Evolutionary conservation across 768 basidiomycete genomes (phyloP).

Genomic region (Lentinula guzmanii): DNA sequence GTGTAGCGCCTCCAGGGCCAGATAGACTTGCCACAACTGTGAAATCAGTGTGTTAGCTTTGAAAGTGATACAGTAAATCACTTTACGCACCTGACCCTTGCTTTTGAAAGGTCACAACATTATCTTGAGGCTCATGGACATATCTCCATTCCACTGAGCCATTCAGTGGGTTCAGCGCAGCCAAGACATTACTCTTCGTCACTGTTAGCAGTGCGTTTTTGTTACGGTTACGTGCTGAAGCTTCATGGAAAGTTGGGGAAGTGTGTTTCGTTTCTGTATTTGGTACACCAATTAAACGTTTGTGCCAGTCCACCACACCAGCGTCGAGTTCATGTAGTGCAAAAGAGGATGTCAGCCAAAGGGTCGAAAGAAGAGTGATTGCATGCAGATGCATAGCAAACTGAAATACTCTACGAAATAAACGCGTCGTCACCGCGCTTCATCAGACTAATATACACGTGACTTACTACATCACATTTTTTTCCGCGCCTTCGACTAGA

Average conservation of each 20-base stretch:
- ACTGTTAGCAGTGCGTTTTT: conserved; percentile 56
- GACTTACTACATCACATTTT: not conserved
- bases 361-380: not conserved
- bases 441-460: not conserved
- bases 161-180: conserved; percentile 58
- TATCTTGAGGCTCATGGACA: conserved; percentile 64
- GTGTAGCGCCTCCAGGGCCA: conserved; percentile 61
- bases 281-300: conserved; percentile 68
- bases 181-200: conserved; percentile 73
- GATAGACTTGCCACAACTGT: conserved; percentile 70
- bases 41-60: not conserved
- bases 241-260: conserved; percentile 54
- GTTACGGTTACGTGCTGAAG: conserved; percentile 17
- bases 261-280: conserved; percentile 41
- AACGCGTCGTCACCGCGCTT: not conserved
- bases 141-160: conserved; percentile 82
- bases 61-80: not conserved
- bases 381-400: not conserved
- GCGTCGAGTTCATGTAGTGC: conserved; percentile 71
- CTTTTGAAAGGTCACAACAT: conserved; percentile 57
- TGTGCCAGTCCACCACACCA: conserved; percentile 87
- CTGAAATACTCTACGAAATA: too few relatives aligned
- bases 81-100: conserved; percentile 47
- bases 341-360: conserved; percentile 11
- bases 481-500: not conserved